Evolutionary conservation across 1,284 basidiomycete genomes (phyloP).

Genomic region (Malassezia pachydermatis): DNA sequence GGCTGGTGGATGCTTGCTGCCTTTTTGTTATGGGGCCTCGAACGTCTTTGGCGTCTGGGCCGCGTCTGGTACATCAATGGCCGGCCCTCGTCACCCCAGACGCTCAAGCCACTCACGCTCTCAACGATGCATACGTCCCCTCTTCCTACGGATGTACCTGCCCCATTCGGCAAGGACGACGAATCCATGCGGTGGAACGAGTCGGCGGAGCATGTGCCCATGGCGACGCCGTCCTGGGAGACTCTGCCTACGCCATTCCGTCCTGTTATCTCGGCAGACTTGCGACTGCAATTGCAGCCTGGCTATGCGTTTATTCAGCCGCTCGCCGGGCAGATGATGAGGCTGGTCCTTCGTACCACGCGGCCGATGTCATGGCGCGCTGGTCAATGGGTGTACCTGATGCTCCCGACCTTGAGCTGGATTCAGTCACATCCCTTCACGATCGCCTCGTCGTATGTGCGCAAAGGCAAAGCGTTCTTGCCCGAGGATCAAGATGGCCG

Average conservation of each 20-base stretch:
- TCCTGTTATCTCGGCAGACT: conserved; percentile 34
- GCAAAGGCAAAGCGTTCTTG: conserved; percentile 3
- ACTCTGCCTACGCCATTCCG: conserved; percentile 11
- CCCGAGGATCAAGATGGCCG: conserved; percentile 22
- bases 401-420: conserved; percentile 60
- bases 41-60: conserved; percentile 11
- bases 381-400: conserved; percentile 68
- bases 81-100: not conserved
- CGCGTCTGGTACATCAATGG: conserved; percentile 13
- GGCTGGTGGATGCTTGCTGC: conserved; percentile 57
- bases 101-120: conserved; percentile 4
- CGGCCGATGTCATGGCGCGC: conserved; percentile 57
- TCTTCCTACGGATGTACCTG: not conserved
- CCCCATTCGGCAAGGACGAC: not conserved
- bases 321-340: conserved; percentile 65
- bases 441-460: conserved; percentile 51
- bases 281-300: conserved; percentile 44
- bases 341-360: conserved; percentile 61
- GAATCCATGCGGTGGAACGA: too few species aligned
- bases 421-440: conserved; percentile 74
- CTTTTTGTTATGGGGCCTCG: conserved; percentile 57
- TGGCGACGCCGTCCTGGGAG: not conserved
- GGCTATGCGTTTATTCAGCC: conserved; percentile 69
- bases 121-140: not conserved
- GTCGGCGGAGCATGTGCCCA: not conserved